Conservation (phyloP, 768 basidiomycete species). For the Termitomyces sp. region DNA sequence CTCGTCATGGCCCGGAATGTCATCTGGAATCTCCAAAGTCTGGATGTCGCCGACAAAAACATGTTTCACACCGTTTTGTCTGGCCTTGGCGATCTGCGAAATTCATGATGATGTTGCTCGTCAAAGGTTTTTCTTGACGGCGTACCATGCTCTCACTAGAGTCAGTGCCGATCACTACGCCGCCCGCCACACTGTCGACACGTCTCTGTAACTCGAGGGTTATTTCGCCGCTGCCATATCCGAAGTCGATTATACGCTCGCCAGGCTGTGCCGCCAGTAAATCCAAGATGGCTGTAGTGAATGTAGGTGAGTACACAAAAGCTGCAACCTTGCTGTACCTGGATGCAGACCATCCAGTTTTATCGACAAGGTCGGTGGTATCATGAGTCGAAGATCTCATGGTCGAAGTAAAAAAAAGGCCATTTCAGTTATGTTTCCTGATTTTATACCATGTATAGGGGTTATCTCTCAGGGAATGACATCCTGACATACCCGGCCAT, state of each 20-base stretch:
- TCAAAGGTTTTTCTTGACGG: background rate
- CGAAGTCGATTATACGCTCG: conserved; percentile 69
- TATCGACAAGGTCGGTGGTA: conserved; percentile 7
- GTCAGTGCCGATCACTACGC: conserved; percentile 67
- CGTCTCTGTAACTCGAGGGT: conserved; percentile 49
- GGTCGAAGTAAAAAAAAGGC: background rate
- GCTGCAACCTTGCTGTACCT: conserved; percentile 59
- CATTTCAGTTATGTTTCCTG: too few relatives aligned
- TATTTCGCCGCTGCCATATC: conserved; percentile 82
- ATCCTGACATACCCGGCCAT: too few relatives aligned
- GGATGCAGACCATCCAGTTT: conserved; percentile 51
- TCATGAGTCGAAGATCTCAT: background rate
- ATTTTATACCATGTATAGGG: conserved; percentile 1
- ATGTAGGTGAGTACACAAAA: conserved; percentile 60
- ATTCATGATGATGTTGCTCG: background rate
- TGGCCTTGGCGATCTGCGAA: conserved; percentile 49
- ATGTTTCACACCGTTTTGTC: conserved; percentile 36
- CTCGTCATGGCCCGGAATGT: conserved; percentile 22
- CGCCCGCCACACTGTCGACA: conserved; percentile 35
- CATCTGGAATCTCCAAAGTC: conserved; percentile 31
- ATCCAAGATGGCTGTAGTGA: conserved; percentile 49
- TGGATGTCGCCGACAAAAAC: conserved; percentile 55
- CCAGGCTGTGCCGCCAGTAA: conserved; percentile 61
- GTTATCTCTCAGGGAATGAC: background rate
- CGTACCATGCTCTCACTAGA: conserved; percentile 68